Percentiles rank a stretch among this genome's conserved stretches.
phyloP scores from a whole-genome alignment of 257 asterid species.

The Mitragyna speciosa region DNA sequence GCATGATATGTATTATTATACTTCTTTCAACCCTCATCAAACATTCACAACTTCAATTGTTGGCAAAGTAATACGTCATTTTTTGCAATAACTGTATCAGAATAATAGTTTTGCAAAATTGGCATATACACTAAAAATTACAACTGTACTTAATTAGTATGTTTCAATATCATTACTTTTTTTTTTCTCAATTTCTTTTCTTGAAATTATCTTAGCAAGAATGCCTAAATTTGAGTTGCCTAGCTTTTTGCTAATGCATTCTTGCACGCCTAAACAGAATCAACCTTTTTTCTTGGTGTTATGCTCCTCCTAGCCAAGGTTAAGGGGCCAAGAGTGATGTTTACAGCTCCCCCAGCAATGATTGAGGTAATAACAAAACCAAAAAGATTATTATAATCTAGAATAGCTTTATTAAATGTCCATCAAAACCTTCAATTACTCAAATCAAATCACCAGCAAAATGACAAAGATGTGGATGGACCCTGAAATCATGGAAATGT shows the following conservation, averaged over 20 bases:
- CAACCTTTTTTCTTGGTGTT: neutral
- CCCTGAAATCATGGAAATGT: neutral
- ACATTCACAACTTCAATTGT: no score
- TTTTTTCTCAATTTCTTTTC: neutral
- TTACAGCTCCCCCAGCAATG: neutral
- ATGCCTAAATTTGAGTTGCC: neutral
- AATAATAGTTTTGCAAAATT: no score
- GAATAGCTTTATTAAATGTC: no score
- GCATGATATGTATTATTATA: no score
- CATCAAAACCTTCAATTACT: neutral
- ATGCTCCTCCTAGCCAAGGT: neutral
- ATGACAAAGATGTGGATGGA: neutral
- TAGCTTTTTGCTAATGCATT: neutral
- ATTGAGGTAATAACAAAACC: no score
- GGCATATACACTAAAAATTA: no score
- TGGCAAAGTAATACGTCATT: no score
- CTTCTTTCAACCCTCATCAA: no score
- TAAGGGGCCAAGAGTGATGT: neutral
- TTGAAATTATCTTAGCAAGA: neutral
- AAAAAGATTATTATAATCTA: neutral
- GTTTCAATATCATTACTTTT: neutral
- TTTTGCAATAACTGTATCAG: no score
- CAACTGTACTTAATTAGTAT: no score
- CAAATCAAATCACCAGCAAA: neutral
- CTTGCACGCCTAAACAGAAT: neutral